Base-by-base conservation (phyloP, 345 rosid genomes). In the Litchi chinensis region DNA sequence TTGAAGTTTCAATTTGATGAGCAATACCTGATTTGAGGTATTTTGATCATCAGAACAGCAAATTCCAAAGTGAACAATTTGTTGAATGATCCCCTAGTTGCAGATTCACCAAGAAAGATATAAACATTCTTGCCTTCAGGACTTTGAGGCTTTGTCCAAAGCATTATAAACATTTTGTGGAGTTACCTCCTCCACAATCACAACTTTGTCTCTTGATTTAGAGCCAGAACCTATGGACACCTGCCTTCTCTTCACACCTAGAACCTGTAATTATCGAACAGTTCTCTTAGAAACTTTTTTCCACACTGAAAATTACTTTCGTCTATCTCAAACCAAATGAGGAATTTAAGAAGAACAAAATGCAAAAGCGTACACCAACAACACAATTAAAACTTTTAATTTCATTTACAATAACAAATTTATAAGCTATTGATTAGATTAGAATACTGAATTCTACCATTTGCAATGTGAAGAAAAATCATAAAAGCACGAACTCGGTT, bases 171-270 rank as follows among this genome's bases (percentile, higher is more conserved):
- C 95, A 40, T 76, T 85, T 76, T 91, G 87, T 52, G 80, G 71
- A 10, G 83, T 87, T 77, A 88, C 79, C 71, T 89, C 96, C 81
- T 92, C 98, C 67, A 92, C 97, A 39, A 95, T 89, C 68, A 95
- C 90, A 74, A 94, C 89, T 86, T 95, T 93, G 87, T 90, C 95
- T 82, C 97, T 88, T 64, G 97, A 95, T 88, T 91, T 92, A 26
- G 98, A 93, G 54, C 98, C 98, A 2, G 92, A 85, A 77, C 92
- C 93, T 54, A 95, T 73, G 6, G 93, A 94, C 37, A 95, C 89
- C 76, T 92, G 97, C 85, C 99, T 91, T 76, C 84, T 87, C 87
- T 94, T 92, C 66, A 93, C 95, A 21, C 98, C 92, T 57, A 95
- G 80, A 57, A 92, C 97, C 97, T 96, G 88, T 41, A 26, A 69